These are phyloP conservation scores for Epichloe elymi DNA, from an alignment of 2,329 filamentous ascomycete species.

Conservation along the genomic window DNA sequence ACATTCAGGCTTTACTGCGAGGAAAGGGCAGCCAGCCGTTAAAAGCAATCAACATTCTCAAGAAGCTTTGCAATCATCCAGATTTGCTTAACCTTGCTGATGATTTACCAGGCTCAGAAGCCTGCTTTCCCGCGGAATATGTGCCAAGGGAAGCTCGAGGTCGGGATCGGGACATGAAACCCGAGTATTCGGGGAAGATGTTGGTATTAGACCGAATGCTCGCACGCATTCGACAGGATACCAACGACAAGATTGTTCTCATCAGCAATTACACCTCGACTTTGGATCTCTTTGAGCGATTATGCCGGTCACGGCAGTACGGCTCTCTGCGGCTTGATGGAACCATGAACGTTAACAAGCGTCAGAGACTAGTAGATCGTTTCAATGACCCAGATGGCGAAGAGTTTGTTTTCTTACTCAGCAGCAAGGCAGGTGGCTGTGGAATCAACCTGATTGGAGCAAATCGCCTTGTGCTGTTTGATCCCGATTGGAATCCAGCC, in stretches of 20 bases:
- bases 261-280: constrained; percentile 99
- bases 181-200: constrained; percentile 98
- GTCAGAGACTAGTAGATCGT: constrained; percentile 91
- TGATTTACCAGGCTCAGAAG: constrained; percentile 79
- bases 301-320: constrained; percentile 77
- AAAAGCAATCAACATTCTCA: constrained; percentile 91
- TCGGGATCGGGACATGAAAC: constrained; percentile 80
- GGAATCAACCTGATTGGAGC: constrained; percentile 92
- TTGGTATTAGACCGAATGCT: constrained; percentile 96
- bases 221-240: constrained; percentile 85
- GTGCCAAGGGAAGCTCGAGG: constrained; percentile 78
- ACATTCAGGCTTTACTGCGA: constrained; percentile 80
- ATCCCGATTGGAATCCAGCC: constrained; percentile 96
- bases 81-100: constrained; percentile 73
- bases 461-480: constrained; percentile 89
- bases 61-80: constrained; percentile 97
- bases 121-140: constrained; percentile 72
- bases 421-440: constrained; percentile 91
- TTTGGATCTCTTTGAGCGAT: constrained; percentile 80
- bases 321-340: constrained; percentile 84
- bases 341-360: constrained; percentile 95
- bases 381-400: constrained; percentile 88
- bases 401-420: constrained; percentile 92
- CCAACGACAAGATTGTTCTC: constrained; percentile 97
- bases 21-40: constrained; percentile 93